Evolutionary conservation across 1,284 basidiomycete genomes (phyloP).

Genomic region (Rhizoctonia solani): DNA sequence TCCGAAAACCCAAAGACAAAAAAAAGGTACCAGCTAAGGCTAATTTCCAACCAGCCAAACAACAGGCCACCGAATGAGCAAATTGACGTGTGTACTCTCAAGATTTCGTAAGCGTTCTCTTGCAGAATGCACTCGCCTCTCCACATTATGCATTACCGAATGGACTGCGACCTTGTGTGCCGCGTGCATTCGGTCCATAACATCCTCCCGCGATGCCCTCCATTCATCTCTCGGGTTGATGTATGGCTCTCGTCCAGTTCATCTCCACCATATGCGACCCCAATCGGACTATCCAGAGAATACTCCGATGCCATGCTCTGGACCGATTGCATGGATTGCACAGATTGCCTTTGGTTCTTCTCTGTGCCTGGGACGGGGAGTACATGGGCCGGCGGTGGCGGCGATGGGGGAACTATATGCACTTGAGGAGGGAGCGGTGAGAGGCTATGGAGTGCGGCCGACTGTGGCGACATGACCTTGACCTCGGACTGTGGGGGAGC

Average conservation of each 20-base stretch:
- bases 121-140: neutral
- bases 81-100: neutral
- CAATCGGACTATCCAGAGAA: conserved; percentile 12
- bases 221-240: conserved; percentile 6
- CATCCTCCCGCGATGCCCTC: neutral
- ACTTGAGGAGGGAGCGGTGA: neutral
- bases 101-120: too few relatives aligned
- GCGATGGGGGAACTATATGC: conserved; percentile 12
- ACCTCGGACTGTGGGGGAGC: neutral
- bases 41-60: conserved; percentile 8
- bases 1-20: neutral
- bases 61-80: neutral
- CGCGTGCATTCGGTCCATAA: neutral
- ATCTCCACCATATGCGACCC: conserved; percentile 21
- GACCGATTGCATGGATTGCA: conserved; percentile 13
- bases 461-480: neutral
- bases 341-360: neutral
- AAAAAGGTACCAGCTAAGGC: neutral
- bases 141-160: too few relatives aligned
- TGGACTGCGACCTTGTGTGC: neutral
- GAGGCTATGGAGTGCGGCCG: neutral
- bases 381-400: neutral
- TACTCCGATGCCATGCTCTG: conserved; percentile 14
- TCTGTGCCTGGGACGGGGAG: neutral
- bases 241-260: conserved; percentile 7